Evolutionary conservation across 345 rosid species (phyloP), one percentile per base, ranked within the genome.

Genomic region (Zanthoxylum bungeanum): DNA sequence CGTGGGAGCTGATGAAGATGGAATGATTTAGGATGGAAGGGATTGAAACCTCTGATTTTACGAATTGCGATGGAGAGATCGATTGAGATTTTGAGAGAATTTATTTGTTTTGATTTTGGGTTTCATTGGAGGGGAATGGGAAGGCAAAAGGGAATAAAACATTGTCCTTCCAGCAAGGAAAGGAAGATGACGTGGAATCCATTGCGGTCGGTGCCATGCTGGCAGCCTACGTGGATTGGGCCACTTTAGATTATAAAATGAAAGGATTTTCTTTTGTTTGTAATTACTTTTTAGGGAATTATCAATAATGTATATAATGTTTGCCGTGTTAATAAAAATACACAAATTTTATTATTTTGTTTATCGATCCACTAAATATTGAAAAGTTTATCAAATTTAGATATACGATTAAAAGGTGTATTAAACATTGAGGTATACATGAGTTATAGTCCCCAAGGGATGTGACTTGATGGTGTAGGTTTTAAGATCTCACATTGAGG

Each of bases 31-130:
- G 4, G 60, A 27, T 46, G 31, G 28, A 69, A 39, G 30, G 17
- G 62, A 55, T 25, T 17, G 36, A 37, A 39, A 53, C 34, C 31
- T 24, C 31, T 24, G 49, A 25, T 16, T 22, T n/a, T 53, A 9
- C 58, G n/a, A 64, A 64, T 64, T 28, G 55, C 55, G 37, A 37
- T 28, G 30, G 36, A 47, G 25, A 33, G 74, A 70, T 70, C 74
- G 36, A 34, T 14, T 14, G 49, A 44, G 49, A 44, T 44, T n/a
- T 14, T 14, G 49, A 2, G 44, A 39, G 17, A 11, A 12, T 14
- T 60, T 31, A 28, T 30, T 46, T 46, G 8, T 17, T 7, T 31
- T 3, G 1, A 19, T 11, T 39, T 10, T 12, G 31, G 66, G 31
- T 33, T 66, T 30, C 36, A 1, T 6, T 22, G n/a, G 6, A 12